phyloP scores from a whole-genome alignment of 192 early-diverging fungal genomes.

The Linnemannia zychae region DNA sequence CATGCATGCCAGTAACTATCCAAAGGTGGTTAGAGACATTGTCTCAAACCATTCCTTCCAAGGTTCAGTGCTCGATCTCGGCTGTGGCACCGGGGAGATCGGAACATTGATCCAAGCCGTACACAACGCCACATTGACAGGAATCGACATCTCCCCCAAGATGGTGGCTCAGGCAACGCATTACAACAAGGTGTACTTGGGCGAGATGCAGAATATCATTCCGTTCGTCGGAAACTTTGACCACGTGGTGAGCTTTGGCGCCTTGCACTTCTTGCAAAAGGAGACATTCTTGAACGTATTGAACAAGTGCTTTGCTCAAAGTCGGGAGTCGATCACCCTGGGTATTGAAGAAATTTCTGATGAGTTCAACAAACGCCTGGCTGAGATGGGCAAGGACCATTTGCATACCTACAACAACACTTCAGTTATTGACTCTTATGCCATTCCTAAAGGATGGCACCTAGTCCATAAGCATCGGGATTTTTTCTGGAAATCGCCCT shows the following conservation, averaged over 20 bases:
- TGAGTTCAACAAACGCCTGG: constrained; percentile 25
- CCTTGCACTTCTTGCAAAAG: constrained; percentile 20
- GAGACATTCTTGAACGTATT: neutral
- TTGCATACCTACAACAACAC: constrained; percentile 14
- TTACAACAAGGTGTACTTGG: constrained; percentile 25
- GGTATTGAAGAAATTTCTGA: constrained; percentile 20
- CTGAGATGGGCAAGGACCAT: constrained; percentile 16
- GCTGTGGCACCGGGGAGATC: constrained; percentile 17
- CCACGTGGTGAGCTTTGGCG: constrained; percentile 29
- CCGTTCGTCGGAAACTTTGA: constrained; percentile 24
- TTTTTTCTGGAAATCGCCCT: constrained; percentile 16
- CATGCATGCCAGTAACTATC: neutral
- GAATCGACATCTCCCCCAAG: constrained; percentile 25
- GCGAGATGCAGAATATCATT: constrained; percentile 17
- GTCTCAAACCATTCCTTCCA: constrained; percentile 22
- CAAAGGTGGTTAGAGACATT: constrained; percentile 11
- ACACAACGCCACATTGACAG: constrained; percentile 14
- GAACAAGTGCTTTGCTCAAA: constrained; percentile 15
- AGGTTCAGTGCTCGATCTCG: constrained; percentile 25
- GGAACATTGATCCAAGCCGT: constrained; percentile 7
- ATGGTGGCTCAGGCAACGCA: constrained; percentile 22
- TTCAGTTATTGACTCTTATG: constrained; percentile 12
- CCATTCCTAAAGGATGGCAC: constrained; percentile 23
- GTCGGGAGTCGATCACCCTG: constrained; percentile 20
- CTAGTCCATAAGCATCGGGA: constrained; percentile 19